Percentiles rank a stretch among this genome's conserved stretches.
Evolutionary conservation across 129 eudicot genomes (phyloP).

Genomic region (Centaurea solstitialis): DNA sequence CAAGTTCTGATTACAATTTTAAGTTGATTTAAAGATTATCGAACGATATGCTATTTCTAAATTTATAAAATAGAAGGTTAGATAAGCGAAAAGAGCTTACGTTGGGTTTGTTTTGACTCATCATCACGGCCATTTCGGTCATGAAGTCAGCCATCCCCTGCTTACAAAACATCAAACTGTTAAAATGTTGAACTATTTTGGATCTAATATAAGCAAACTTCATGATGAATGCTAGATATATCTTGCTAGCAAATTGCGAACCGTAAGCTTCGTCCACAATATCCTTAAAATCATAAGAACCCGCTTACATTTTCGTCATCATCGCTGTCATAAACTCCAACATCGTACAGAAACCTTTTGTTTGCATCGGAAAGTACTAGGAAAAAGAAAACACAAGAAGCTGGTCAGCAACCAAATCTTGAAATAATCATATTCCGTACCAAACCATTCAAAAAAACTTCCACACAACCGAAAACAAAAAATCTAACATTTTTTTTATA

Average conservation of each 20-base stretch:
- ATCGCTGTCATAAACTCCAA: constrained; percentile 70
- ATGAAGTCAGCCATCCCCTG: constrained; percentile 92
- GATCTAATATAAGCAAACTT: background rate
- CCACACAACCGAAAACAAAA: too few species aligned
- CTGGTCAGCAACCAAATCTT: background rate
- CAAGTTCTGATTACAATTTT: too few species aligned
- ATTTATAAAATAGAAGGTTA: background rate
- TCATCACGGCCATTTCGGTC: constrained; percentile 81
- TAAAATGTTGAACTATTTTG: background rate
- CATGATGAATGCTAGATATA: too few species aligned
- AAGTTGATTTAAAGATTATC: background rate
- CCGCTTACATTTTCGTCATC: constrained; percentile 68
- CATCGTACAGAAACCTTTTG: constrained; percentile 86
- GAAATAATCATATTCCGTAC: background rate
- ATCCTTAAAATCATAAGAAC: background rate
- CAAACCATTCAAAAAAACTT: too few species aligned
- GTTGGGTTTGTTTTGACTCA: constrained; percentile 61
- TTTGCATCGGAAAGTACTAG: constrained; percentile 79
- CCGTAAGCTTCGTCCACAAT: too few species aligned
- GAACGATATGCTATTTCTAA: background rate
- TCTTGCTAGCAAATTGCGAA: too few species aligned
- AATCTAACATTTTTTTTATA: too few species aligned
- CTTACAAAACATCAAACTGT: constrained; percentile 8
- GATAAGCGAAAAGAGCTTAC: constrained; percentile 42
- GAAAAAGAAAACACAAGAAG: background rate